Evolutionary conservation across 2,329 filamentous ascomycete genomes (phyloP), one percentile per base, ranked within the genome.

Genomic region (Monosporascus sp.): DNA sequence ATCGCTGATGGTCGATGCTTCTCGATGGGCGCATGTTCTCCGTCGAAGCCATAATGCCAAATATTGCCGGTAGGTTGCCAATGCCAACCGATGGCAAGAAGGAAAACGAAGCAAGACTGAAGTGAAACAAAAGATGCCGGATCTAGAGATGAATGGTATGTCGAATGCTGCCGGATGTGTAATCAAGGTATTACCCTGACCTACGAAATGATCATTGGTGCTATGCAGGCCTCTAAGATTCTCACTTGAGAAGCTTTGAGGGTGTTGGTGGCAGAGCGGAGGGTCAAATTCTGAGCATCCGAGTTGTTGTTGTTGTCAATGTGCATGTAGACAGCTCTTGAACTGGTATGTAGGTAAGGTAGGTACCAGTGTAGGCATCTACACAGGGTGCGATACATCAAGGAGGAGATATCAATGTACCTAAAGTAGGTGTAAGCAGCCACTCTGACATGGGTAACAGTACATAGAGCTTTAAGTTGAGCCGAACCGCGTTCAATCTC

Each of bases 1-100:
- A 71, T 44, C 75, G 67, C 50, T 75, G 72, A 57, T 76, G 72
- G 8, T 17, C 17, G 20, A 24, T 6, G 17, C 24, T 22, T n/a
- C 43, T 46, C 22, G 43, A 46, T 22, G 43, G 43, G 24, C 26
- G 22, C 7, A 27, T 7, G 48, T 67, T 65, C 48, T 63, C 55
- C 14, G 60, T 26, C 1, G 63, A 65, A 51, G 62, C 62, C 65
- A 67, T 67, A 20, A 45, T 56, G 48, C 31, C 31, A 43, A 47
- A 50, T 37, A 41, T 48, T 46, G 43, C 43, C 24, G 17, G 41
- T 46, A 19, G 43, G 43, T 24, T 14, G 26, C 43, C 43, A 46
- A 46, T 46, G 43, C 43, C 47, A 38, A 49, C 20, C 19, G 47
- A 26, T 17, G 47, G 43, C 43, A 49, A 48, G 20, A 24, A 50